phyloP scores from a whole-genome alignment of 2,329 filamentous ascomycete genomes.

The Aureobasidium sp. region DNA sequence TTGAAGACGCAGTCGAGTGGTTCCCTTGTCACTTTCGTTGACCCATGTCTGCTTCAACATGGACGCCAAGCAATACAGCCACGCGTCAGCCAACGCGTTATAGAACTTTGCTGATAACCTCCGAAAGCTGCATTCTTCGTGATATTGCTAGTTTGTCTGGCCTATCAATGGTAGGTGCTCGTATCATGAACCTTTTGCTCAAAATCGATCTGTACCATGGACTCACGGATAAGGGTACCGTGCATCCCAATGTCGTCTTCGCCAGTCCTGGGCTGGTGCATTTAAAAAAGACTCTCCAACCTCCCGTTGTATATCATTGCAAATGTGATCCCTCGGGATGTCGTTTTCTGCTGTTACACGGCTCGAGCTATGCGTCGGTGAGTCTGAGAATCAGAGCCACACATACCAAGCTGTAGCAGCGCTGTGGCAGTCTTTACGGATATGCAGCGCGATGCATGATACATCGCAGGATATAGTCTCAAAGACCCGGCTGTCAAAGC shows the following conservation, averaged over 20 bases:
- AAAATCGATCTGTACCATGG: no score
- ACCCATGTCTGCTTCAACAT: not conserved
- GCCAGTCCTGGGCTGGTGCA: not conserved
- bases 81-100: not conserved
- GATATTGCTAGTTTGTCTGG: not conserved
- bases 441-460: not conserved
- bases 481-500: not conserved
- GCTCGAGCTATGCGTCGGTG: not conserved
- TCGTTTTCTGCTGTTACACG: not conserved
- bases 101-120: not conserved
- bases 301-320: not conserved
- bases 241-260: not conserved
- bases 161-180: no score
- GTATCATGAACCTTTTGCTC: no score
- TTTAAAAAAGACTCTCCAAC: no score
- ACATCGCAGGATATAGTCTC: not conserved
- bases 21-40: not conserved
- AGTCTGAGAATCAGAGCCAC: not conserved
- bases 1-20: not conserved
- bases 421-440: not conserved
- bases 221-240: not conserved
- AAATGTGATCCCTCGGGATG: not conserved
- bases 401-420: not conserved
- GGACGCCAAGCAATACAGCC: not conserved
- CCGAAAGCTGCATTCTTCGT: not conserved